These are phyloP conservation scores for Suaeda aralocaspica DNA, from an alignment of 148 eudicot genomes.

Conservation along the genomic window DNA sequence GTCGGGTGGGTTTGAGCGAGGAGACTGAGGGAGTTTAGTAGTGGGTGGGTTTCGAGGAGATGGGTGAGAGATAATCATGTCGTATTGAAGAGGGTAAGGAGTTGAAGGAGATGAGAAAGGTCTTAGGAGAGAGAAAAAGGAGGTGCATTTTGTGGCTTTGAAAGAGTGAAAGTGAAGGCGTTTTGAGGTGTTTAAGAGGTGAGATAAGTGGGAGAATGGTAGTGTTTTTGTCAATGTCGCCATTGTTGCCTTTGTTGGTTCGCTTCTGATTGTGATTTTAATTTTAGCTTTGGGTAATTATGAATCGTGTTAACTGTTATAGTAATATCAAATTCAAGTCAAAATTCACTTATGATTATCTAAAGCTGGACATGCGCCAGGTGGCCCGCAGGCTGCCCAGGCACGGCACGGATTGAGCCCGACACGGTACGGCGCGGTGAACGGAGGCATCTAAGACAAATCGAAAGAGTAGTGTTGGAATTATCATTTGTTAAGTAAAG, in stretches of 20 bases:
- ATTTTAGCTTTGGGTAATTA: not conserved
- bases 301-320: too few relatives aligned
- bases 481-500: too few relatives aligned
- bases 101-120: constrained; percentile 57
- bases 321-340: too few relatives aligned
- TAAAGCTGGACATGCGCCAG: too few relatives aligned
- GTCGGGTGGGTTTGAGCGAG: constrained; percentile 34
- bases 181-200: constrained; percentile 36
- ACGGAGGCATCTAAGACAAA: too few relatives aligned
- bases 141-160: constrained; percentile 17
- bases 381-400: too few relatives aligned
- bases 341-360: too few relatives aligned
- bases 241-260: constrained; percentile 32
- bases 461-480: too few relatives aligned
- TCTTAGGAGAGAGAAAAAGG: constrained; percentile 17
- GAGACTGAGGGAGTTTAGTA: constrained; percentile 24
- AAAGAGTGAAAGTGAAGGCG: constrained; percentile 10
- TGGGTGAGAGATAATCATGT: constrained; percentile 78
- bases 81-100: constrained; percentile 83
- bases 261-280: too few relatives aligned
- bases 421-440: too few relatives aligned
- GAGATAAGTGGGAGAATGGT: constrained; percentile 25
- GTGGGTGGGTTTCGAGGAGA: constrained; percentile 18
- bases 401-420: too few relatives aligned
- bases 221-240: constrained; percentile 32